Evolutionary conservation across 1,139 yeast species (phyloP).

Genomic region (Ogataea hybrid): DNA sequence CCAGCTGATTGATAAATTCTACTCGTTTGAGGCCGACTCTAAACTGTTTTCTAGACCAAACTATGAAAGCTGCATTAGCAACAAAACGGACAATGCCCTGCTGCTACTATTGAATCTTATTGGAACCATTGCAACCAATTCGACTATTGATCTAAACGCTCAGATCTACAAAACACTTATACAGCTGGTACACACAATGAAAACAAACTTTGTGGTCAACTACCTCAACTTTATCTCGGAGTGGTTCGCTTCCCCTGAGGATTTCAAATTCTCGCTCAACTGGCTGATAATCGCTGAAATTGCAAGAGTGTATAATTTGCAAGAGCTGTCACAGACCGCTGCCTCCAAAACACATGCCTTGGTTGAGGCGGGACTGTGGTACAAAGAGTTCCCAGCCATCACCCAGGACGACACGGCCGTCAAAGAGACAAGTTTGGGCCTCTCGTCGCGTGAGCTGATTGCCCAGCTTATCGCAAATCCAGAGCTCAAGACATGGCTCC

Average conservation of each 20-base stretch:
- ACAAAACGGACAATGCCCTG: conserved; percentile 29
- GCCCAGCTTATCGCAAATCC: conserved; percentile 8
- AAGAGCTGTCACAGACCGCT: conserved; percentile 9
- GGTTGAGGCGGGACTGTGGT: conserved; percentile 11
- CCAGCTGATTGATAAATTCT: conserved; percentile 20
- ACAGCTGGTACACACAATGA: conserved; percentile 15
- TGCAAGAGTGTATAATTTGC: conserved; percentile 5
- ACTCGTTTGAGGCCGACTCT: conserved; percentile 12
- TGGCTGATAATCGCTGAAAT: conserved; percentile 18
- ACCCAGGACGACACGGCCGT: background rate
- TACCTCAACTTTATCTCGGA: conserved; percentile 21
- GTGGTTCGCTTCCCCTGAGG: conserved; percentile 22
- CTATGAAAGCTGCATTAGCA: conserved; percentile 29
- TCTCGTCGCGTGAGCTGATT: conserved; percentile 6
- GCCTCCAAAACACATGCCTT: conserved; percentile 8
- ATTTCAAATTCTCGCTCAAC: conserved; percentile 21
- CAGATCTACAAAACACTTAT: conserved; percentile 16
- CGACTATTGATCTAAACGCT: conserved; percentile 16
- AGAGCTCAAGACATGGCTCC: conserved; percentile 14
- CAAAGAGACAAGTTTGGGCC: background rate
- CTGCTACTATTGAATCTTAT: conserved; percentile 28
- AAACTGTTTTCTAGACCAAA: conserved; percentile 27
- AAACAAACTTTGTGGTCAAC: conserved; percentile 27
- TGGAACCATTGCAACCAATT: conserved; percentile 14
- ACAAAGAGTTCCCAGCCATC: conserved; percentile 8